Base-by-base conservation (phyloP, 2,329 filamentous ascomycete species). In the Talaromyces sp. region DNA sequence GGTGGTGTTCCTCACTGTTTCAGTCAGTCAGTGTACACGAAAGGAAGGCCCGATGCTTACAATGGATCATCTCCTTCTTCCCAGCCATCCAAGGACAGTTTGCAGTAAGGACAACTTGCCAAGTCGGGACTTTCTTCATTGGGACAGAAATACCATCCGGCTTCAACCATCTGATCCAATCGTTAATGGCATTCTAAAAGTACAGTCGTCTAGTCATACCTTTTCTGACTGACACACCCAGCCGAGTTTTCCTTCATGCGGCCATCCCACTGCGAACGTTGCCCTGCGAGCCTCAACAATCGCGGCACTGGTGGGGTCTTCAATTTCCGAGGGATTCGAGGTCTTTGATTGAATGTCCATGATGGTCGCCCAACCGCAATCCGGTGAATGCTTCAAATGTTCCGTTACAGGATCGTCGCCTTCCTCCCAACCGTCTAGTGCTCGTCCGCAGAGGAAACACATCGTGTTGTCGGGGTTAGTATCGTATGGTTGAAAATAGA, bases 61-160 rank as follows among this genome's bases (percentile, higher is more conserved):
- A 89, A 85, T 65, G 95, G 95, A 72, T 96, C 91, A 74, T 99
- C 95, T 64, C 88, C 88, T 1, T 89, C 88, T 72, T 98, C 95
- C 95, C 96, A 99, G 6, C 92, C 92, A 75, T 98, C 93, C 11
- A 99, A 83, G 11, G 89, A 92, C 16, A 98, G 79, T 63, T 90
- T 86, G 79, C 95, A 99, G 77, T 98, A 97, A 31, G 90, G 84
- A 73, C 95, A 99, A 11, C 90, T 95, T 9, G 91, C 91, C 79
- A 93, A 91, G 75, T 99, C 95, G 67, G 95, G 88, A 12, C 88
- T 91, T 48, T 93, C 92, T 48, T 85, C 79, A 5, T 86, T 91
- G 0, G 95, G 93, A 25, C 92, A 96, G 77, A 93, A 97, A 72
- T 90, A 92, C 93, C 93, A 99, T 11, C 95, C 95, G 31, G 92